Conservation (phyloP, 2,329 filamentous ascomycete genomes). For the Laburnicola sp. region DNA sequence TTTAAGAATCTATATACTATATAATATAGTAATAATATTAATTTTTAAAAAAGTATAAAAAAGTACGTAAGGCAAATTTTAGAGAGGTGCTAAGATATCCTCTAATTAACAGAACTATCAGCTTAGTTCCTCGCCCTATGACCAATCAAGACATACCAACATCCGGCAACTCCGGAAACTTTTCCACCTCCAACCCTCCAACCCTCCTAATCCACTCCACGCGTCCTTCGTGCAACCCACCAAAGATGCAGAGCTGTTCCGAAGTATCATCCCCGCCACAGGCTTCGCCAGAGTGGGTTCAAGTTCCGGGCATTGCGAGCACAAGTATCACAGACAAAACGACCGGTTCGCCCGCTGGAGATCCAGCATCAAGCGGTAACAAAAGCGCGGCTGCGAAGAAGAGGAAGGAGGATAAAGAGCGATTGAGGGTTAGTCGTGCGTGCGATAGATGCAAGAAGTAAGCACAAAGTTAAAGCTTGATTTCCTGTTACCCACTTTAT, state of each 20-base stretch:
- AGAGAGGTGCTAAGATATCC: too few species aligned
- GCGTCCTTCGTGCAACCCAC: background rate
- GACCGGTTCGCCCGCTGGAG: conserved; percentile 13
- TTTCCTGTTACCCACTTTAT: background rate
- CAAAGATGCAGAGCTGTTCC: background rate
- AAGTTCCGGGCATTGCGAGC: conserved; percentile 17
- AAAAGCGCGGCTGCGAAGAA: conserved; percentile 34
- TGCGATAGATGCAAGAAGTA: conserved; percentile 56
- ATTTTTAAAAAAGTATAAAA: too few species aligned
- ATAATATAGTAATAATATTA: too few species aligned
- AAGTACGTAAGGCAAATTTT: too few species aligned
- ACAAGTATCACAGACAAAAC: background rate
- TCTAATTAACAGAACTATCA: too few species aligned
- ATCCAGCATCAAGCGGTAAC: conserved; percentile 6
- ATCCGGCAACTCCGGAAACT: too few species aligned
- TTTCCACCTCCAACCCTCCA: background rate
- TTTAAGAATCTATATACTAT: too few species aligned
- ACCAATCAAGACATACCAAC: too few species aligned
- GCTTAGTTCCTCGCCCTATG: too few species aligned
- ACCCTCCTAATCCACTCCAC: background rate
- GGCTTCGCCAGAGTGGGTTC: conserved; percentile 17
- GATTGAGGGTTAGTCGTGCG: conserved; percentile 52
- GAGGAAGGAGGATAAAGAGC: conserved; percentile 40
- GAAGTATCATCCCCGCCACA: background rate
- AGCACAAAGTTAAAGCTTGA: conserved; percentile 8